phyloP scores from a whole-genome alignment of 2,329 filamentous ascomycete species.

The Remersonia thermophila region DNA sequence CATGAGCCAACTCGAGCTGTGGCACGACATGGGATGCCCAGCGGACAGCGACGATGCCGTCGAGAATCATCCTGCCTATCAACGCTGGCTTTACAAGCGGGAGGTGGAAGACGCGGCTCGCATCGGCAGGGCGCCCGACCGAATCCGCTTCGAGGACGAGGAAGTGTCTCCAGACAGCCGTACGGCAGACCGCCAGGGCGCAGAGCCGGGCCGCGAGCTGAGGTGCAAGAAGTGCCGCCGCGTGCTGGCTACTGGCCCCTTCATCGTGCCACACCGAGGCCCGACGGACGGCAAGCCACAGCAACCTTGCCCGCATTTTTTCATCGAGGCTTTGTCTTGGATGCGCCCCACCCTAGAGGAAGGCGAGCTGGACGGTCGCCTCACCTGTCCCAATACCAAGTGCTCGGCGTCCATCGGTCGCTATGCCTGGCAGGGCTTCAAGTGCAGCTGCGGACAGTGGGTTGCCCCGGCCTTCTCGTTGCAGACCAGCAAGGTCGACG shows the following conservation, averaged over 20 bases:
- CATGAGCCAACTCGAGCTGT: slow-evolving; percentile 76
- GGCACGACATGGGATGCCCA: slow-evolving; percentile 77
- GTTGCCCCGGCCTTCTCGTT: slow-evolving; percentile 82
- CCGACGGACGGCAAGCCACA: slow-evolving; percentile 13
- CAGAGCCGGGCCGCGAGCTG: slow-evolving; percentile 41
- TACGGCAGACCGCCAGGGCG: slow-evolving; percentile 9
- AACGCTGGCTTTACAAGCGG: slow-evolving; percentile 51
- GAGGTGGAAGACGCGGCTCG: slow-evolving; percentile 48
- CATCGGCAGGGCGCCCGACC: slow-evolving; percentile 66
- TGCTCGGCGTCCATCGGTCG: slow-evolving; percentile 79
- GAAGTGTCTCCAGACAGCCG: slow-evolving; percentile 26
- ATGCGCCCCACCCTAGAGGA: slow-evolving; percentile 77
- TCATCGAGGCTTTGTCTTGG: slow-evolving; percentile 87
- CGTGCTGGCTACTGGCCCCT: slow-evolving; percentile 42
- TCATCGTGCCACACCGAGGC: slow-evolving; percentile 51
- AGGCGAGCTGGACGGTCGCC: slow-evolving; percentile 68
- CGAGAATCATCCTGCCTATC: slow-evolving; percentile 62
- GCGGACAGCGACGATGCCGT: slow-evolving; percentile 38
- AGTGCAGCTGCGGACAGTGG: slow-evolving; percentile 84
- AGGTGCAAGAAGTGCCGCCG: slow-evolving; percentile 86
- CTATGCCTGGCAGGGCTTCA: slow-evolving; percentile 93
- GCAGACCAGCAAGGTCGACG: slow-evolving; percentile 70
- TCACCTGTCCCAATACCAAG: slow-evolving; percentile 67
- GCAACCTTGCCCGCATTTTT: slow-evolving; percentile 63
- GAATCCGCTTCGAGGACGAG: slow-evolving; percentile 74